Evolutionary conservation across 257 asterid species (phyloP), one percentile per base, ranked within the genome.

Genomic region (Primulina eburnea): DNA sequence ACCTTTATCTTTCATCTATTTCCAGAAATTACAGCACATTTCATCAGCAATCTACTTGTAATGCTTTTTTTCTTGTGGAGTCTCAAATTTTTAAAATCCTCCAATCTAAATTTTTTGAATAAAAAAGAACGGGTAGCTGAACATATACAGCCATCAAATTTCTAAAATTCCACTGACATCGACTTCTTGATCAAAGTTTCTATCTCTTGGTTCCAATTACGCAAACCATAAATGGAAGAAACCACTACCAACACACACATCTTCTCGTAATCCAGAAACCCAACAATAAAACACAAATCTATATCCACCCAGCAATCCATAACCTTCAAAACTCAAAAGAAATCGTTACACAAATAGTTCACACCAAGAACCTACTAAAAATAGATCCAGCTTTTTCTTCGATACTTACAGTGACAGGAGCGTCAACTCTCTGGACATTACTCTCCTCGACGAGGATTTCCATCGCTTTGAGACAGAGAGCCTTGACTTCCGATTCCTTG

Each of bases 391-490:
- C 52, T 5, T 71, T 9, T 33, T 64, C n/a, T 64, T 52, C 7
- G 26, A 60, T 5, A 79, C 88, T 74, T 66, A 92, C 97, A 34
- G 98, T 90, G 40, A 92, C 96, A 2, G 97, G 98, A 17, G 96
- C 97, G 50, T 90, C 98, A 7, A 92, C 98, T 60, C 98, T 81
- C 80, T 92, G 98, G 72, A 92, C 97, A 76, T 92, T 92, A 69
- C 96, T 85, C 86, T 92, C 97, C 74, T 92, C 98, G 24, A 92
- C 97, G 37, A 92, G 93, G 75, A 92, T 92, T 79, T 92, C 98
- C 85, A 92, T 88, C 66, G 97, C 97, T 72, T 88, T 92, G 30
- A 90, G 84, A 72, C 97, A 92, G 12, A 92, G 90, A 47, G 86
- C 82, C 79, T 92, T 92, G 9, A 92, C 98, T 81, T 92, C 92